These are phyloP conservation scores for Cryptosporidium baileyi DNA, from an alignment of 169 alveolate species.

Conservation along the genomic window DNA sequence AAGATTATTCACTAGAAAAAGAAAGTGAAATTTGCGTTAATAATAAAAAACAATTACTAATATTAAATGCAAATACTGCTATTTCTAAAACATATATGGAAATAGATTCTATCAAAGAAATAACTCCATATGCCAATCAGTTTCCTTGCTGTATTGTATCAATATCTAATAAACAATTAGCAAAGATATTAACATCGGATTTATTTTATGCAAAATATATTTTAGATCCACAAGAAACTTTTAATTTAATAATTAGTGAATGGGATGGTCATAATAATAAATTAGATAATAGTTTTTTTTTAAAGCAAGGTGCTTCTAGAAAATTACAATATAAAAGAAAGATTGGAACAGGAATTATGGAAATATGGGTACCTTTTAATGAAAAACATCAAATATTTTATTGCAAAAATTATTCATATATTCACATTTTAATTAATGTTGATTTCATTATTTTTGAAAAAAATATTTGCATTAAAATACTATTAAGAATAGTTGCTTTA, in stretches of 20 bases:
- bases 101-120: not conserved
- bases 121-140: conserved; percentile 4
- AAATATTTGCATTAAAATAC: conserved; percentile 6
- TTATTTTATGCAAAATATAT: conserved; percentile 46
- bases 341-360: conserved; percentile 26
- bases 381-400: conserved; percentile 33
- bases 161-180: not conserved
- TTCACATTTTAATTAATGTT: conserved; percentile 19
- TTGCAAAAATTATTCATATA: not conserved
- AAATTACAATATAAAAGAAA: conserved; percentile 35
- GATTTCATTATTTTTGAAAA: conserved; percentile 17
- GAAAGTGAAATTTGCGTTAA: not conserved
- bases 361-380: conserved; percentile 38
- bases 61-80: not conserved
- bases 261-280: conserved; percentile 8
- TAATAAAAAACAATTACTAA: not conserved
- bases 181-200: conserved; percentile 13
- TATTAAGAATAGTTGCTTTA: not conserved
- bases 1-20: not conserved
- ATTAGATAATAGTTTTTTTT: not conserved
- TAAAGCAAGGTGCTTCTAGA: conserved; percentile 25
- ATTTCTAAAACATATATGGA: not conserved
- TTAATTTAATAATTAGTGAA: not conserved
- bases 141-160: conserved; percentile 56
- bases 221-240: conserved; percentile 49